A percentile compares a stretch with the other conserved stretches of the same genome.
phyloP scores from a whole-genome alignment of 1,284 basidiomycete species.

The Albatrellus sp. region DNA sequence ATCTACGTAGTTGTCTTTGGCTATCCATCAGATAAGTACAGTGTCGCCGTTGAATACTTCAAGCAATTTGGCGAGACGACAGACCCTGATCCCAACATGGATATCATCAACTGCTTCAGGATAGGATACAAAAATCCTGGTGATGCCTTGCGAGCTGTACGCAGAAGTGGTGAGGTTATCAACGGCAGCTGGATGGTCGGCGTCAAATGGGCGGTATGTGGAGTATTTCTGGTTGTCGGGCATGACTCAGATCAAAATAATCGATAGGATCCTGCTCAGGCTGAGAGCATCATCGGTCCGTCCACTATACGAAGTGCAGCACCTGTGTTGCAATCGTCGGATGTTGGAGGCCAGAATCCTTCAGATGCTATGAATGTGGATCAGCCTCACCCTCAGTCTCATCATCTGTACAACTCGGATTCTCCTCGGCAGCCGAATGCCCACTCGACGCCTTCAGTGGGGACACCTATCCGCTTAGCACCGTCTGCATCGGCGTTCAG shows the following conservation, averaged over 20 bases:
- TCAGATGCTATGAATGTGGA: constrained; percentile 33
- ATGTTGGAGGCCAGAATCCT: constrained; percentile 13
- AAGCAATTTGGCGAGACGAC: constrained; percentile 53
- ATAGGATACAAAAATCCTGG: constrained; percentile 58
- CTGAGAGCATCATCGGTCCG: constrained; percentile 39
- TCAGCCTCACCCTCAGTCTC: constrained; percentile 21
- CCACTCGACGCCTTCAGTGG: constrained; percentile 24
- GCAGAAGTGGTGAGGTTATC: constrained; percentile 68
- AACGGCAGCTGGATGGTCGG: constrained; percentile 71
- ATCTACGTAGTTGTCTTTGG: constrained; percentile 63
- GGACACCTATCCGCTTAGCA: constrained; percentile 57
- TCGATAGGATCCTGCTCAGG: constrained; percentile 43
- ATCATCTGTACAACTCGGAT: constrained; percentile 11
- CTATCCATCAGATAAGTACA: constrained; percentile 63
- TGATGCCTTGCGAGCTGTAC: constrained; percentile 61
- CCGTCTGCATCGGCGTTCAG: constrained; percentile 60
- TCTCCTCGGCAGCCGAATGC: constrained; percentile 9
- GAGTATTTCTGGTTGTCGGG: not conserved
- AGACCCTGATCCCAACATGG: constrained; percentile 47
- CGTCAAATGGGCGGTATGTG: constrained; percentile 49
- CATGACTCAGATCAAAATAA: not conserved
- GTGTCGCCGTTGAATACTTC: constrained; percentile 58
- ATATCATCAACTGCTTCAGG: constrained; percentile 59
- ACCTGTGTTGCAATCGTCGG: constrained; percentile 14
- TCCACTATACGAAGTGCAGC: constrained; percentile 15